Evolutionary conservation across 768 basidiomycete genomes (phyloP), one percentile per base, ranked within the genome.

Genomic region (Phlebiopsis gigantea): DNA sequence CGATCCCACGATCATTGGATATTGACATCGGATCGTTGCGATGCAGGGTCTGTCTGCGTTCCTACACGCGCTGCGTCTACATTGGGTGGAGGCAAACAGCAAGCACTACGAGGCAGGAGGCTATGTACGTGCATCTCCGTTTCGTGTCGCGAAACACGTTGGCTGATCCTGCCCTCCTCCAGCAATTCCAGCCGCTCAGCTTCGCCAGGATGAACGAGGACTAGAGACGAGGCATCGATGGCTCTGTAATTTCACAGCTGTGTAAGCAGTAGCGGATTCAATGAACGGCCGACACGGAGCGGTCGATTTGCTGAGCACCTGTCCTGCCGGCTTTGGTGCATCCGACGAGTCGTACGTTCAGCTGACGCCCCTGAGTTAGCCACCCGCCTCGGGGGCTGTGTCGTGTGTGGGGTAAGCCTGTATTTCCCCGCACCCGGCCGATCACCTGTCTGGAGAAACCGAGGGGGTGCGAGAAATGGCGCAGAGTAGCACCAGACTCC

Each of bases 81-180:
- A 98, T 72, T 98, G 96, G 93, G 96, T 98, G 57, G 95, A 98
- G 73, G 92, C 88, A 53, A 97, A 96, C 76, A 94, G 93, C 75
- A 96, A 97, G 78, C 93, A 94, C 68, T 96, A 88, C 69, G 84
- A 89, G 71, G 93, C 90, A 30, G 88, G 82, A 57, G 93, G 93
- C 70, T 83, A 93, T 77, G 91, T 93, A 75, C 71, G 88, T 86
- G 26, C 54, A 24, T 15, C 10, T 34, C 46, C 34, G 30, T 31
- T 17, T 17, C 50, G 25, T 24, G 31, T 51, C 31, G 22, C 22
- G n/a, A 31, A 14, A 12, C 50, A 41, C 31, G 50, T 30, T 51
- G 50, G 31, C 34, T 41, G 31, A 51, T 51, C 34, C 12, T 39
- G 34, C 34, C 34, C 34, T 39, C 34, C n/a, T 21, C 5, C 65